A percentile compares a stretch with the other conserved stretches of the same genome.
These are phyloP conservation scores for Apiospora phragmitis DNA, from an alignment of 2,329 filamentous ascomycete genomes.

Conservation along the genomic window DNA sequence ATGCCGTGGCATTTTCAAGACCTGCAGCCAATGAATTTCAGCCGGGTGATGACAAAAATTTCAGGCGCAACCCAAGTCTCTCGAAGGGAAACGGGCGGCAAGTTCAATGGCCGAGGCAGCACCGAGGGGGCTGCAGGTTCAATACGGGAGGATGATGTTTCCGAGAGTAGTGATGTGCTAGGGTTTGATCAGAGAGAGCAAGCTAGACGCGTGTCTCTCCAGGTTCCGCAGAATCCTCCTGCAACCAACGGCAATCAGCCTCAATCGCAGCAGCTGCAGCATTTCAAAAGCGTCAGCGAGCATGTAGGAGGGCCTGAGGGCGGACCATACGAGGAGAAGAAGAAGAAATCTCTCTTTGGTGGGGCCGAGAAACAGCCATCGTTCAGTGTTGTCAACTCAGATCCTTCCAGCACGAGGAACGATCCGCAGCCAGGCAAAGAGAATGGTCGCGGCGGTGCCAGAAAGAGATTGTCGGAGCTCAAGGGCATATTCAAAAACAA, in stretches of 20 bases:
- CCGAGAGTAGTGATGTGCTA: slow-evolving; percentile 41
- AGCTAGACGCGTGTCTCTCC: slow-evolving; percentile 41
- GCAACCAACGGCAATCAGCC: slow-evolving; percentile 22
- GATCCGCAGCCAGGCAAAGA: background rate
- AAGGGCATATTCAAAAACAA: slow-evolving; percentile 33
- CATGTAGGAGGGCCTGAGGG: background rate
- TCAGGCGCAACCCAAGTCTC: slow-evolving; percentile 43
- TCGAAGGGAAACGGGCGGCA: slow-evolving; percentile 52
- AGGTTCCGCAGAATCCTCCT: slow-evolving; percentile 33
- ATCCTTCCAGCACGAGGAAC: background rate
- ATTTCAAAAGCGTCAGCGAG: background rate
- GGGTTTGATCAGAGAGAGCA: slow-evolving; percentile 40
- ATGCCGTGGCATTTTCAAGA: slow-evolving; percentile 32
- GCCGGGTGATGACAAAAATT: slow-evolving; percentile 31
- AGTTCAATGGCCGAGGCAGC: slow-evolving; percentile 35
- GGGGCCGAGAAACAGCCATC: background rate
- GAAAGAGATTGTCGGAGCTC: slow-evolving; percentile 32
- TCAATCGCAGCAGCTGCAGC: background rate
- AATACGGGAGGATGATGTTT: slow-evolving; percentile 40
- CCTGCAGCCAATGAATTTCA: slow-evolving; percentile 39
- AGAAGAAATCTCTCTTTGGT: slow-evolving; percentile 42
- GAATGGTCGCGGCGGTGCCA: slow-evolving; percentile 20
- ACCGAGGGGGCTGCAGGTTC: slow-evolving; percentile 19
- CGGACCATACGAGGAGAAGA: slow-evolving; percentile 24
- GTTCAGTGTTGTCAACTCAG: background rate